A percentile compares a stretch with the other conserved stretches of the same genome.
Evolutionary conservation across 768 basidiomycete genomes (phyloP).

Genomic region (Termitomyces sp.): DNA sequence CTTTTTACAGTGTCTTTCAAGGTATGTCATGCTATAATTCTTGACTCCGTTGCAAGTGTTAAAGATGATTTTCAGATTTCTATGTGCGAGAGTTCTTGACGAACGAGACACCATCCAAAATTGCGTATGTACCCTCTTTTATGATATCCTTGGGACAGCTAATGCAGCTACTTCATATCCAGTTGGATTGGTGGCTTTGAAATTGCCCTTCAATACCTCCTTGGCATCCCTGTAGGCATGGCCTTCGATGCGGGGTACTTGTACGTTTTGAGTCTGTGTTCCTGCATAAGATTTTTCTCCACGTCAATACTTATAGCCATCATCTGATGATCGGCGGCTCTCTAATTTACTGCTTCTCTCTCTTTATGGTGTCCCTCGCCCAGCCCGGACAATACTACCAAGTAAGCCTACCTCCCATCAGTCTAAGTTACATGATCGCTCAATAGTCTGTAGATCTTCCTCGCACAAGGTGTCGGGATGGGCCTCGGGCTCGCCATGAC

Average conservation of each 20-base stretch:
- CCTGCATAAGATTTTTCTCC: not conserved
- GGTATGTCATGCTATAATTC: not conserved
- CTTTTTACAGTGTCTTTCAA: constrained; percentile 11
- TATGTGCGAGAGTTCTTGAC: constrained; percentile 13
- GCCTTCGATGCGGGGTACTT: constrained; percentile 24
- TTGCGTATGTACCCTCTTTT: constrained; percentile 5
- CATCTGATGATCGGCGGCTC: constrained; percentile 33
- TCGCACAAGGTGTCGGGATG: constrained; percentile 31
- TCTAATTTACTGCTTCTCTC: constrained; percentile 29
- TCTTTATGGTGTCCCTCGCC: constrained; percentile 34
- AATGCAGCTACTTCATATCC: not conserved
- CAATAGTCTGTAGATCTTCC: constrained; percentile 21
- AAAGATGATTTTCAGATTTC: constrained; percentile 5
- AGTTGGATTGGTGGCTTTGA: constrained; percentile 31
- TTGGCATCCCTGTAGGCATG: constrained; percentile 22
- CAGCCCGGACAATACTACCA: constrained; percentile 29
- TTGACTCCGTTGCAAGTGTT: not conserved
- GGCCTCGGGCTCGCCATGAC: constrained; percentile 26
- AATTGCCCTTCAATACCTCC: constrained; percentile 24
- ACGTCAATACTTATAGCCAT: constrained; percentile 17
- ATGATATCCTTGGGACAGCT: not conserved
- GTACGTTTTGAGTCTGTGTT: constrained; percentile 7
- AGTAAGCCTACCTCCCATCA: constrained; percentile 4
- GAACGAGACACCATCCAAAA: constrained; percentile 13
- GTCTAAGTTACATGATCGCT: not conserved